A percentile compares a stretch with the other conserved stretches of the same genome.
Evolutionary conservation across 768 basidiomycete species (phyloP).

Genomic region (Leucocoprinus birnbaumii): DNA sequence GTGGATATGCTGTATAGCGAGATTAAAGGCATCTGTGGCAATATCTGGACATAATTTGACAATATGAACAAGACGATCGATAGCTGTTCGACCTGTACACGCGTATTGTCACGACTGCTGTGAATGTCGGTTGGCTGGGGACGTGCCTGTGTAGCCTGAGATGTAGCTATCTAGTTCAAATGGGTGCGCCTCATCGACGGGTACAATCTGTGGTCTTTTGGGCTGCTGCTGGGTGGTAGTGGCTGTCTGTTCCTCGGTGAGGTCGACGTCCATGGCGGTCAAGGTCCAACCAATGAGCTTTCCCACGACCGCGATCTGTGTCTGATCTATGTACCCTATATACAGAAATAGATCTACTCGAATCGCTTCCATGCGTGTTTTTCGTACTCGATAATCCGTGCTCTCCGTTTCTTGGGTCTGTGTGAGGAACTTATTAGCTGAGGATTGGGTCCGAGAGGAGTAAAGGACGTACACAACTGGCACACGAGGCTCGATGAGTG

Average conservation of each 20-base stretch:
- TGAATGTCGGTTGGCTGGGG: too few relatives aligned
- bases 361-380: constrained; percentile 81
- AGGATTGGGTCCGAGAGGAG: neutral
- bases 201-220: constrained; percentile 30
- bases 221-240: constrained; percentile 19
- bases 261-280: constrained; percentile 41
- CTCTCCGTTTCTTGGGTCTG: constrained; percentile 52
- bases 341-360: constrained; percentile 30
- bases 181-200: constrained; percentile 77
- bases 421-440: neutral
- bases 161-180: constrained; percentile 86
- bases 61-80: constrained; percentile 72
- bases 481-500: constrained; percentile 83
- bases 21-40: constrained; percentile 68
- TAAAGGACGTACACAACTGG: constrained; percentile 57
- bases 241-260: constrained; percentile 27
- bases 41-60: constrained; percentile 62
- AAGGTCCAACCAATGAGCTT: constrained; percentile 10
- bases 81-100: constrained; percentile 64
- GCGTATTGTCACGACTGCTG: too few relatives aligned
- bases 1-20: constrained; percentile 62
- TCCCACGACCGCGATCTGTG: constrained; percentile 9
- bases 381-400: constrained; percentile 63
- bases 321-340: constrained; percentile 5
- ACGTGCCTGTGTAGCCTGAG: constrained; percentile 70